phyloP scores from a whole-genome alignment of 352 stramenopile genomes.

The Thalassiosira hispida region DNA sequence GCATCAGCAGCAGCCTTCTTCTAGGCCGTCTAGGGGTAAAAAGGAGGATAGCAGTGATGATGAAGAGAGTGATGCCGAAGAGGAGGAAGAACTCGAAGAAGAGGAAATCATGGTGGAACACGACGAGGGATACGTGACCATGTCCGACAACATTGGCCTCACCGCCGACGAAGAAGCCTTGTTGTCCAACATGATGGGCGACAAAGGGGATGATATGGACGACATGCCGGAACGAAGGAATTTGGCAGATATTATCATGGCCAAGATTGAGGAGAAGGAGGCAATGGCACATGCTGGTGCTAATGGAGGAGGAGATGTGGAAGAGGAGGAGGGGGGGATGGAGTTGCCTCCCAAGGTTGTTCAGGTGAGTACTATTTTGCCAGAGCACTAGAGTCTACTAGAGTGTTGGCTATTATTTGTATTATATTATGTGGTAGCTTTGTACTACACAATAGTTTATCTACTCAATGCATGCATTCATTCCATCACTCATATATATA shows the following conservation, averaged over 20 bases:
- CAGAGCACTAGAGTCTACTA: neutral
- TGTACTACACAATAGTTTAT: too few relatives aligned
- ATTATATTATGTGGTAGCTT: too few relatives aligned
- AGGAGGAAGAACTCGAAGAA: conserved; percentile 89
- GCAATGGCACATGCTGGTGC: conserved; percentile 81
- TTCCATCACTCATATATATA: too few relatives aligned
- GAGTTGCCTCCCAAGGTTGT: conserved; percentile 91
- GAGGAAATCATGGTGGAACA: conserved; percentile 61
- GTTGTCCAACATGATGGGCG: conserved; percentile 82
- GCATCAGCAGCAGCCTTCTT: neutral
- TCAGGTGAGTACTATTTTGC: conserved; percentile 69
- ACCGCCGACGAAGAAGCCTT: conserved; percentile 81
- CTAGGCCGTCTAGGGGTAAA: neutral
- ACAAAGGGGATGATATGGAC: conserved; percentile 85
- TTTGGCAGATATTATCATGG: conserved; percentile 99
- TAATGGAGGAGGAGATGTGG: conserved; percentile 38
- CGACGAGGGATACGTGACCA: conserved; percentile 75
- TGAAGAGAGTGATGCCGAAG: conserved; percentile 87
- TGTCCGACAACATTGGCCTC: conserved; percentile 61
- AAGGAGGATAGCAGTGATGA: conserved; percentile 80
- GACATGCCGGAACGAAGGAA: conserved; percentile 82
- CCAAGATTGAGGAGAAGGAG: conserved; percentile 98
- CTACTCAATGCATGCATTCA: too few relatives aligned
- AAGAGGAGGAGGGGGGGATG: conserved; percentile 58
- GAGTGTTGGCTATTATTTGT: conserved; percentile 24